Conservation (phyloP, 2,329 filamentous ascomycete genomes). For the Rutstroemia sp. region DNA sequence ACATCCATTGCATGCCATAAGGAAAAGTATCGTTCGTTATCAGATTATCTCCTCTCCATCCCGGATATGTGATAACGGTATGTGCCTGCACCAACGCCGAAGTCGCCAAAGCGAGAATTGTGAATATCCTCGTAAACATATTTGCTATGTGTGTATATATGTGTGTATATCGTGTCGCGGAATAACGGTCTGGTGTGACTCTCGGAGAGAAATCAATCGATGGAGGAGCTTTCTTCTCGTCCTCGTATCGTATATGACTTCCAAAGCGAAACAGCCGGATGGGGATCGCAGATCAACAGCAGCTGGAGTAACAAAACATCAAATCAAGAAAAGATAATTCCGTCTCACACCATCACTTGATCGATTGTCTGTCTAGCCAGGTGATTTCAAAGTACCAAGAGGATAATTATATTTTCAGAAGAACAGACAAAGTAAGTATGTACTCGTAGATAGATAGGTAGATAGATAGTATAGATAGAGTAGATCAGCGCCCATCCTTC, state of each 20-base stretch:
- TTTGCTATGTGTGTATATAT: background rate
- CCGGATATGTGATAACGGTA: constrained; percentile 33
- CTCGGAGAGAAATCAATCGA: background rate
- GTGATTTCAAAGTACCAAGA: background rate
- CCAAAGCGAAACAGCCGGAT: too few relatives aligned
- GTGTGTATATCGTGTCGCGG: too few relatives aligned
- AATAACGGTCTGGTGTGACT: background rate
- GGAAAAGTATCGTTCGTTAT: constrained; percentile 31
- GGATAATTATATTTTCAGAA: too few relatives aligned
- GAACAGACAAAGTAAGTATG: too few relatives aligned
- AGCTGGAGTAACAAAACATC: background rate
- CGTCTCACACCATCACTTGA: background rate
- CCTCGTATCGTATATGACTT: too few relatives aligned
- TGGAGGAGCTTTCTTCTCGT: background rate
- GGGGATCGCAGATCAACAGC: background rate
- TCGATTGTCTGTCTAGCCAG: too few relatives aligned
- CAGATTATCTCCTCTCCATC: constrained; percentile 35
- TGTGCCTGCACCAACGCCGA: constrained; percentile 32
- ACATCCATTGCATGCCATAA: constrained; percentile 33
- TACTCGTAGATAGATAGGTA: too few relatives aligned
- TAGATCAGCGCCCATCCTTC: too few relatives aligned
- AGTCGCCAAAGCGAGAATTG: background rate
- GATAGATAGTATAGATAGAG: too few relatives aligned
- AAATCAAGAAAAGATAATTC: background rate
- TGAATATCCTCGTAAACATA: constrained; percentile 2